Base-by-base conservation (phyloP, 2,329 filamentous ascomycete genomes). In the Meredithiella fracta region DNA sequence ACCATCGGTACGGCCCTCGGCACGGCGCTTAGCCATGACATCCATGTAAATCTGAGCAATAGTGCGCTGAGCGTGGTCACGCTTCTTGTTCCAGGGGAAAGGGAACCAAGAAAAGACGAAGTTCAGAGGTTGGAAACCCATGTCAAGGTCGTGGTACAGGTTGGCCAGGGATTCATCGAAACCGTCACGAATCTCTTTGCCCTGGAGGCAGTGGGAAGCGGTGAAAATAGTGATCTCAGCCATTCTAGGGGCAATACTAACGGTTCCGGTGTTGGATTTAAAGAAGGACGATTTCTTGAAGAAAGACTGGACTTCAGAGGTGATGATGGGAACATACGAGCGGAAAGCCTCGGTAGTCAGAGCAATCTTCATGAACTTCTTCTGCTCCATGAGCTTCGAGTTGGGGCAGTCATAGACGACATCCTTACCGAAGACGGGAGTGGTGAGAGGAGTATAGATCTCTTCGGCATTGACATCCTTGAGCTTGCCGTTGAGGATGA, bases 381-480 rank as follows among this genome's bases (percentile, higher is more conserved):
- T 94, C 74, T 94, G 88, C 72, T 94, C 88, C 88, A 94, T 94
- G 65, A 94, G 78, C 71, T 94, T 94, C 58, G 86, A 76, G 67
- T 94, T 94, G 44, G 87, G 86, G 70, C 87, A 92, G 67, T 94
- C 88, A 66, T 94, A 94, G 55, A 94, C 86, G 25, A 94, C 88
- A 70, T 90, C 83, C 63, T 80, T 82, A 62, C 88, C 88, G 66
- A 94, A 94, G 51, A 82, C 79, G 23, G 79, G 79, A 22, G 78
- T 81, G 5, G 78, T 82, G 59, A 95, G 75, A 56, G 86, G 83
- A 56, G 79, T 83, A 70, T 94, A 94, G 61, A 94, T 86, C 64
- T 95, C 88, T 70, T 94, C 89, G 37, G 89, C 89, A 66, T 85
- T 89, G 63, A 94, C 83, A 65, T 94, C 88, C 71, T 85, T 87